These are phyloP conservation scores for Cadophora gregata DNA, from an alignment of 2,329 filamentous ascomycete species.

Conservation along the genomic window DNA sequence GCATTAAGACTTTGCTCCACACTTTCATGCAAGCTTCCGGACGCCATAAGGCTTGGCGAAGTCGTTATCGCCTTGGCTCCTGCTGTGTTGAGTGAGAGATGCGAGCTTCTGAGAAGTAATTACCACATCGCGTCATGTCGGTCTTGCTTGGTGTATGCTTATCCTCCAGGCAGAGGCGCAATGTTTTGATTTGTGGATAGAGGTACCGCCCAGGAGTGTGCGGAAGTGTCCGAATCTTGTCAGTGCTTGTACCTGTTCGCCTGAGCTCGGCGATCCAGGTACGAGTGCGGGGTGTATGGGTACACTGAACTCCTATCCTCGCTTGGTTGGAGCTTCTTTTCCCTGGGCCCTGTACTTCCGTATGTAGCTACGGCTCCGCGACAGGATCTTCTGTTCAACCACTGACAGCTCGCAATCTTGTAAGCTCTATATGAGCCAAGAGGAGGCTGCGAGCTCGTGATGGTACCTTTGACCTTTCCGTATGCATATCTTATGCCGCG, in stretches of 20 bases:
- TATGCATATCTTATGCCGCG: neutral
- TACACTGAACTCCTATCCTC: neutral
- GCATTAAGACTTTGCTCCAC: slow-evolving; percentile 10
- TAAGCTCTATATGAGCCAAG: neutral
- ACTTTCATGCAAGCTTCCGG: neutral
- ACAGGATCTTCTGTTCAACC: neutral
- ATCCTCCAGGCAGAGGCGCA: neutral
- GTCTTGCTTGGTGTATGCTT: neutral
- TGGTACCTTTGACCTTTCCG: slow-evolving; percentile 1
- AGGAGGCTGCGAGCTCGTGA: neutral
- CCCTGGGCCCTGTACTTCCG: neutral
- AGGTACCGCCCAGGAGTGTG: neutral
- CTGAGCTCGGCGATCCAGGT: neutral
- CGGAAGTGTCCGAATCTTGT: neutral
- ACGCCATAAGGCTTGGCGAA: neutral
- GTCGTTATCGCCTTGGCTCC: slow-evolving; percentile 21
- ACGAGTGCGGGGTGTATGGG: neutral
- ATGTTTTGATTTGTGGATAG: no score
- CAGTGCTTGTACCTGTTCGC: neutral
- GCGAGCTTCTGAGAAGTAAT: neutral
- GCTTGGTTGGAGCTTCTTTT: slow-evolving; percentile 5
- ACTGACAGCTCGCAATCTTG: neutral
- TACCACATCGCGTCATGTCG: neutral
- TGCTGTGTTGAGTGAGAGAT: slow-evolving; percentile 2
- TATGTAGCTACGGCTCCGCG: neutral